Percentiles rank a stretch among this genome's conserved stretches.
phyloP scores from a whole-genome alignment of 2,329 filamentous ascomycete genomes.

The Colletotrichum viniferum region DNA sequence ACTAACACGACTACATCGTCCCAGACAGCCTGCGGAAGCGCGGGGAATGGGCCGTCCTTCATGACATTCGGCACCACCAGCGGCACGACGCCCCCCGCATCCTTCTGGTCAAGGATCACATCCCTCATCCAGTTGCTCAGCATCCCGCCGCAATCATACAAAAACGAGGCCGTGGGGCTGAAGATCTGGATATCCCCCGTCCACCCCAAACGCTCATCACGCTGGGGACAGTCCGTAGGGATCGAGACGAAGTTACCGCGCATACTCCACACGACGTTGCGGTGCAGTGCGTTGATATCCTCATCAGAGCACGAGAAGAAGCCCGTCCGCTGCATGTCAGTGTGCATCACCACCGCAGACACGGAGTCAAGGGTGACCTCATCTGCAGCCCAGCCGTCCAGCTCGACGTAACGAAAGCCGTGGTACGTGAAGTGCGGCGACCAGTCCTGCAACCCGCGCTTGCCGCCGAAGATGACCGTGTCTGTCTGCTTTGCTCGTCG shows the following conservation, averaged over 20 bases:
- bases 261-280: slow-evolving; percentile 61
- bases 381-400: slow-evolving; percentile 44
- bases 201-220: slow-evolving; percentile 60
- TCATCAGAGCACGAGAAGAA: slow-evolving; percentile 56
- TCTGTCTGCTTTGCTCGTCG: slow-evolving; percentile 47
- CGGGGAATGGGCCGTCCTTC: slow-evolving; percentile 21
- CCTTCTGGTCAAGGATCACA: slow-evolving; percentile 35
- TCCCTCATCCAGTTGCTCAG: slow-evolving; percentile 55
- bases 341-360: slow-evolving; percentile 46
- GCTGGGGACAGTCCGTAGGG: slow-evolving; percentile 62
- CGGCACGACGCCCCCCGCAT: slow-evolving; percentile 37
- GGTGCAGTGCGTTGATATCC: slow-evolving; percentile 56
- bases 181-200: slow-evolving; percentile 57
- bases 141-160: slow-evolving; percentile 58
- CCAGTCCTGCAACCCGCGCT: slow-evolving; percentile 30
- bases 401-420: slow-evolving; percentile 56
- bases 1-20: slow-evolving; percentile 43
- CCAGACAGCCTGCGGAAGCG: slow-evolving; percentile 42
- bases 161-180: slow-evolving; percentile 52
- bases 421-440: slow-evolving; percentile 56
- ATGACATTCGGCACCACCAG: slow-evolving; percentile 34
- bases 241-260: slow-evolving; percentile 61
- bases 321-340: slow-evolving; percentile 54
- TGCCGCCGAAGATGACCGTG: slow-evolving; percentile 33
- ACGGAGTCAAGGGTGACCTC: slow-evolving; percentile 21